Percentiles rank a stretch among this genome's conserved stretches.
These are phyloP conservation scores for Candida jianshihensis DNA, from an alignment of 805 yeast species.

Conservation along the genomic window DNA sequence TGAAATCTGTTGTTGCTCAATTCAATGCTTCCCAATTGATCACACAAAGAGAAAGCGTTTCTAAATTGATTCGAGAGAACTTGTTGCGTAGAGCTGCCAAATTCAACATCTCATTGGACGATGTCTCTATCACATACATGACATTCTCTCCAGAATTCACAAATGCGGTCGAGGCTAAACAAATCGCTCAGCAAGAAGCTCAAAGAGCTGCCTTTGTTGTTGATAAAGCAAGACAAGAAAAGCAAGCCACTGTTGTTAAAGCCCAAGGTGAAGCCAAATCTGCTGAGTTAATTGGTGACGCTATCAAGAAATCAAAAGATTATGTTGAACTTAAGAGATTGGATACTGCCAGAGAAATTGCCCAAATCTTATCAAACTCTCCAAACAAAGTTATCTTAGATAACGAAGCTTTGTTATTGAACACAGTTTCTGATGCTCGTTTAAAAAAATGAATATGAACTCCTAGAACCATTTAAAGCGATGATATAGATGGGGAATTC, in stretches of 20 bases:
- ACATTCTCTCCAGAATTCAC: constrained; percentile 97
- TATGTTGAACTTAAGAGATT: constrained; percentile 94
- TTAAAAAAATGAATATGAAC: constrained; percentile 19
- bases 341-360: constrained; percentile 96
- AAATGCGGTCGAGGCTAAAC: constrained; percentile 96
- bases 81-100: constrained; percentile 85
- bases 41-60: constrained; percentile 97
- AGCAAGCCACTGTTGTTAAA: constrained; percentile 92
- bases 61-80: constrained; percentile 84
- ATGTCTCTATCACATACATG: constrained; percentile 94
- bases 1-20: constrained; percentile 95
- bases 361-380: constrained; percentile 72
- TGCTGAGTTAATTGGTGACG: constrained; percentile 98
- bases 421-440: constrained; percentile 80
- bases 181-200: constrained; percentile 99
- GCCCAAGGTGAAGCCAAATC: constrained; percentile 99
- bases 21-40: constrained; percentile 97
- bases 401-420: constrained; percentile 84
- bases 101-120: constrained; percentile 85
- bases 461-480: too few relatives aligned
- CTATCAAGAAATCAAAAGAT: constrained; percentile 92
- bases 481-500: too few relatives aligned
- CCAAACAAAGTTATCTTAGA: constrained; percentile 91
- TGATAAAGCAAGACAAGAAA: constrained; percentile 95
- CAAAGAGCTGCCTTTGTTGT: constrained; percentile 97